Conservation (phyloP, 2,329 filamentous ascomycete species). For the Aspergillus bombycis region DNA sequence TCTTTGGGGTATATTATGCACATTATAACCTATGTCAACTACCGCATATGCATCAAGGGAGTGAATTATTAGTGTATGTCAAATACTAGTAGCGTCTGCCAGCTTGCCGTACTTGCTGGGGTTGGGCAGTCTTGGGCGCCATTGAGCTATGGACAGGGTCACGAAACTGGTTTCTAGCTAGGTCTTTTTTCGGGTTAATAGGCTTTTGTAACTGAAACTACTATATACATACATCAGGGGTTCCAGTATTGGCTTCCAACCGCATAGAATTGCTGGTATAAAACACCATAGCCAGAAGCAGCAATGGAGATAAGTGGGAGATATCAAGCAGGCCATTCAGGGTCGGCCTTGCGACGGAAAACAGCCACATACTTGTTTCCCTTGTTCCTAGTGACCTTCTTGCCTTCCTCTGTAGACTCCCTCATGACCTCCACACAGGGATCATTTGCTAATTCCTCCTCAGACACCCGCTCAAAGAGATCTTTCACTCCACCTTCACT, state of each 20-base stretch:
- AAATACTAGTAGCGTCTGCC: not conserved
- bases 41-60: constrained; percentile 11
- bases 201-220: not conserved
- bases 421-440: constrained; percentile 66
- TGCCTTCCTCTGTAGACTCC: constrained; percentile 90
- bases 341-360: constrained; percentile 79
- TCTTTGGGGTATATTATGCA: not conserved
- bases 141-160: not conserved
- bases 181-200: not conserved
- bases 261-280: not conserved
- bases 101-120: not conserved
- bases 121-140: not conserved
- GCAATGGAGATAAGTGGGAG: not conserved
- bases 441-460: constrained; percentile 56
- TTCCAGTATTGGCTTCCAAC: not conserved
- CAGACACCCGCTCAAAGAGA: constrained; percentile 74
- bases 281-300: not conserved
- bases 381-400: constrained; percentile 90
- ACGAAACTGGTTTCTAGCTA: not conserved
- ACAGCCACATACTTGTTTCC: constrained; percentile 90
- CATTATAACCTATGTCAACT: not conserved
- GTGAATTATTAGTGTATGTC: constrained; percentile 7
- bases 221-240: not conserved
- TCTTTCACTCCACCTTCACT: constrained; percentile 60
- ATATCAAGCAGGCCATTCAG: constrained; percentile 61